Conservation (phyloP, 2,329 filamentous ascomycete species). For the Talaromyces rugulosus region DNA sequence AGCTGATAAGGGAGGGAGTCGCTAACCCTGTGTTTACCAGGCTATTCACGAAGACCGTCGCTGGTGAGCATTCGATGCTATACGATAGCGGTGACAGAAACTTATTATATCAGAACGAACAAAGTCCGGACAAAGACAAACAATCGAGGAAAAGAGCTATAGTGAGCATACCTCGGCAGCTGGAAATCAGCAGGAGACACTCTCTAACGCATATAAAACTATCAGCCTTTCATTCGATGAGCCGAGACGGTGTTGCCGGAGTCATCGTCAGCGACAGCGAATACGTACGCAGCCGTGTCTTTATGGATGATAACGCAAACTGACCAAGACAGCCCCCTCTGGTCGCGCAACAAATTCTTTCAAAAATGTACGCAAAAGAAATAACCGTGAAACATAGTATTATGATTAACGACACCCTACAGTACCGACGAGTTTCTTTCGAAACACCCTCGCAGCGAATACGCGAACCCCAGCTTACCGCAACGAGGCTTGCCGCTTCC, state of each 20-base stretch:
- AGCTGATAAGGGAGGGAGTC: background rate
- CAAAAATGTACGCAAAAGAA: slow-evolving; percentile 49
- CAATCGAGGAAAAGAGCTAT: slow-evolving; percentile 59
- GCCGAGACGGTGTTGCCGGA: slow-evolving; percentile 64
- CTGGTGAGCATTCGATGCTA: slow-evolving; percentile 30
- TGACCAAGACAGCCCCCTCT: slow-evolving; percentile 10
- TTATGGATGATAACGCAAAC: background rate
- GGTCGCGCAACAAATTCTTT: slow-evolving; percentile 73
- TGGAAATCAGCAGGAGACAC: background rate
- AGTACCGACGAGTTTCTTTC: slow-evolving; percentile 74
- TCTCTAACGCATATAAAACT: background rate
- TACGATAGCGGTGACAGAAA: background rate
- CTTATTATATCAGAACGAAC: slow-evolving; percentile 58
- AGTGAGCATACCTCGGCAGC: slow-evolving; percentile 4
- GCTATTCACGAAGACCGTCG: slow-evolving; percentile 80
- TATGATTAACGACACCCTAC: background rate
- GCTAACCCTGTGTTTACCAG: background rate
- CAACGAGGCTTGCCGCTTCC: slow-evolving; percentile 57
- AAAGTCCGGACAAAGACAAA: slow-evolving; percentile 73
- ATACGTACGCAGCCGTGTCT: slow-evolving; percentile 41
- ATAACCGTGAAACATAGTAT: background rate
- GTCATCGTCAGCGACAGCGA: slow-evolving; percentile 74
- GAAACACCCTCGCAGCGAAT: slow-evolving; percentile 67
- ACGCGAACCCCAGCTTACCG: slow-evolving; percentile 51
- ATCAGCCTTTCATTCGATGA: slow-evolving; percentile 69